Evolutionary conservation across 1,284 basidiomycete species (phyloP), one percentile per base, ranked within the genome.

Genomic region (Austroboletus novae-zelandiae): DNA sequence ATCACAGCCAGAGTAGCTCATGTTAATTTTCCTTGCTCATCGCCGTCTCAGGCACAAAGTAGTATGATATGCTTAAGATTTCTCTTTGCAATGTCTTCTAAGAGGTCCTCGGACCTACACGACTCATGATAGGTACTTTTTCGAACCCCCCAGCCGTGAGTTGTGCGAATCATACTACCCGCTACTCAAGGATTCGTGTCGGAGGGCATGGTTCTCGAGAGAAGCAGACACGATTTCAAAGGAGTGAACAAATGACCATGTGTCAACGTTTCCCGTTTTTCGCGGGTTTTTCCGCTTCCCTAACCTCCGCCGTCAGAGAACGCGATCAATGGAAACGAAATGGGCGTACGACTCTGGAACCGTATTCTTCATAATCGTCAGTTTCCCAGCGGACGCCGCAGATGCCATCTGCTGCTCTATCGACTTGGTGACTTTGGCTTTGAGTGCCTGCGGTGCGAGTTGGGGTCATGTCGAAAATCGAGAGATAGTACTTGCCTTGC

Each of bases 371-470:
- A 95, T 91, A 68, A 95, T 94, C 25, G 89, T 91, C 53, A 94
- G 75, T 68, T 91, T 91, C 47, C 90, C 88, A 35, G 83, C 76
- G 7, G 87, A 89, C 11, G 93, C 91, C n/a, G 91, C 90, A 47
- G 83, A 74, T 29, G 91, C 89, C 83, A 93, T 90, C 71, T 94
- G 91, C 52, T 80, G 78, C 70, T 96, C 93, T 61, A 96, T 93
- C 30, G 87, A 90, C 66, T 83, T 84, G 67, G 89, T 92, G 66
- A 95, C 94, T 71, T 92, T 93, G 50, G 90, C 85, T 55, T 87
- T 89, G 55, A 96, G 75, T 60, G 80, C 75, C 93, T 94, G 66
- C 4, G 44, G 34, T 29, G 35, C 43, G 47, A 36, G 42, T 46
- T 5, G 41, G 54, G 27, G 51, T 32, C 5, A 48, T 14, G 20